Evolutionary conservation across 139 green algal species (phyloP).

Genomic region (Micractinium conductrix): DNA sequence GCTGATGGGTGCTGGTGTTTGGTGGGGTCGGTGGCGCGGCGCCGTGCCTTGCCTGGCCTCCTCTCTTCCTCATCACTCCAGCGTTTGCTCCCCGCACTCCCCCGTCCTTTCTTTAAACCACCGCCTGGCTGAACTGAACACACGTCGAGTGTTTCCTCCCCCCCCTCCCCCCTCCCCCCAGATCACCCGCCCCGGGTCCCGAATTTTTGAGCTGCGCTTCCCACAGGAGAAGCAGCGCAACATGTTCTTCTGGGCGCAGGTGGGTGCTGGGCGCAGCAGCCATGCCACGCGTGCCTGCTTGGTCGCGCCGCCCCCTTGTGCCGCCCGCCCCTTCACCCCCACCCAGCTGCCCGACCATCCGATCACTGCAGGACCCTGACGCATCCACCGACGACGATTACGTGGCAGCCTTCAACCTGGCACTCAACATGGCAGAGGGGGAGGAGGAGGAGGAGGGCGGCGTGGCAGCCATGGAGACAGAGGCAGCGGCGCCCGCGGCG

Average conservation of each 20-base stretch:
- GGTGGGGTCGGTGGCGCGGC: too few relatives aligned
- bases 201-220: conserved; percentile 67
- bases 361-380: conserved; percentile 28
- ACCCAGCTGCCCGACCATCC: too few relatives aligned
- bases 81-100: not conserved
- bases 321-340: too few relatives aligned
- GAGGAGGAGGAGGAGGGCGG: not conserved
- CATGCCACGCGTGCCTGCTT: not conserved
- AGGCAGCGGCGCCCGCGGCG: conserved; percentile 20
- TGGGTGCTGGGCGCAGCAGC: not conserved
- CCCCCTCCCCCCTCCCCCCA: not conserved
- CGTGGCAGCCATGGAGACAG: conserved; percentile 4
- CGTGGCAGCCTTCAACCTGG: conserved; percentile 40
- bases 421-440: conserved; percentile 25
- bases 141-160: not conserved
- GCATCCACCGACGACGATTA: conserved; percentile 18
- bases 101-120: too few relatives aligned
- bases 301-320: not conserved
- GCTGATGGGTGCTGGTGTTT: too few relatives aligned
- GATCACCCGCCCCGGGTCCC: conserved; percentile 28
- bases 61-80: not conserved
- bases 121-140: not conserved
- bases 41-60: not conserved
- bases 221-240: conserved; percentile 54
- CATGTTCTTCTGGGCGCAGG: conserved; percentile 68